Conservation (phyloP, 805 yeast species). For the Candida ulmi region DNA sequence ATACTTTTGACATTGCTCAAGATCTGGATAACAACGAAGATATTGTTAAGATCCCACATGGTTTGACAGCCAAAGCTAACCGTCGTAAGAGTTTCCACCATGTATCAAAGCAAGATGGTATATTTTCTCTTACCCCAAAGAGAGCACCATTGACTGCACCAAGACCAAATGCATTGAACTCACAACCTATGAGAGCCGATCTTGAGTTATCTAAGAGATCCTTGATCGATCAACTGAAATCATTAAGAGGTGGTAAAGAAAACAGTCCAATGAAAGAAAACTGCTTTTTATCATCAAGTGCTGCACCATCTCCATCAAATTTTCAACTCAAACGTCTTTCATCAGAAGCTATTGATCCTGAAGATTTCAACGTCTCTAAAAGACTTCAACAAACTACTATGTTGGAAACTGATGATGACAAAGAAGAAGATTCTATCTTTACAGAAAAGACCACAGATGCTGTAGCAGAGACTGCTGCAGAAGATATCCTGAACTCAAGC, state of each 20-base stretch:
- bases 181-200: slow-evolving; percentile 13
- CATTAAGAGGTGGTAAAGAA: slow-evolving; percentile 14
- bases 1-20: slow-evolving; percentile 15
- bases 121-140: slow-evolving; percentile 14
- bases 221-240: slow-evolving; percentile 5
- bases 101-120: background rate
- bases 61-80: slow-evolving; percentile 28
- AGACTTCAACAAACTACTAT: slow-evolving; percentile 8
- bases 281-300: background rate
- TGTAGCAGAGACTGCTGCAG: slow-evolving; percentile 2
- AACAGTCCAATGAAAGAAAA: slow-evolving; percentile 5
- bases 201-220: slow-evolving; percentile 20
- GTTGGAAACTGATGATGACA: too few species aligned
- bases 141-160: slow-evolving; percentile 28
- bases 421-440: too few species aligned
- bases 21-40: slow-evolving; percentile 9
- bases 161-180: slow-evolving; percentile 22
- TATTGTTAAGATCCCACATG: slow-evolving; percentile 38
- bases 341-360: slow-evolving; percentile 20
- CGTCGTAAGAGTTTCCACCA: slow-evolving; percentile 24
- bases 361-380: slow-evolving; percentile 12
- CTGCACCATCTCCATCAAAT: background rate
- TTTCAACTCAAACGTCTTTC: slow-evolving; percentile 14
- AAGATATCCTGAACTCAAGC: background rate
- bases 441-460: too few species aligned